phyloP scores from a whole-genome alignment of 2,329 filamentous ascomycete species.

The Trichoderma semiorbis region DNA sequence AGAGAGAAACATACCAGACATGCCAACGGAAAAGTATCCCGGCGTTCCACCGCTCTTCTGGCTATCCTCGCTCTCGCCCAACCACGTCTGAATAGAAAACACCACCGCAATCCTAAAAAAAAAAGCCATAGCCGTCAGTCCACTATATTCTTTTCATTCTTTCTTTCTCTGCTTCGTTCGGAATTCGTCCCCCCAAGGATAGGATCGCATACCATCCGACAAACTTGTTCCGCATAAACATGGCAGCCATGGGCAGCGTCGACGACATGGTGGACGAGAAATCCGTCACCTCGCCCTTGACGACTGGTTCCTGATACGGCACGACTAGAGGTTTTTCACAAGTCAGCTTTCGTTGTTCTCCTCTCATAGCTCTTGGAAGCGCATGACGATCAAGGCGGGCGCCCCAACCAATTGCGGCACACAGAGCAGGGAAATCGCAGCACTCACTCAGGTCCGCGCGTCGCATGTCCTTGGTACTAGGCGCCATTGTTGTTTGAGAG shows the following conservation, averaged over 20 bases:
- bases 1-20: conserved; percentile 60
- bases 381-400: background rate
- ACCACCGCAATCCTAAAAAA: conserved; percentile 52
- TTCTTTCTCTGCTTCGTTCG: background rate
- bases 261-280: conserved; percentile 68
- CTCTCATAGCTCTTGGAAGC: background rate
- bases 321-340: conserved; percentile 58
- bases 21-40: conserved; percentile 67
- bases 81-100: conserved; percentile 72
- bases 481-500: conserved; percentile 33
- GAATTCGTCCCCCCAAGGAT: background rate
- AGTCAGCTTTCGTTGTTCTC: background rate
- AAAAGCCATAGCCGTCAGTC: no score
- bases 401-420: background rate
- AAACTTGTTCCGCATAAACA: conserved; percentile 88
- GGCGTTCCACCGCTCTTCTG: conserved; percentile 66
- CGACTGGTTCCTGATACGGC: conserved; percentile 75
- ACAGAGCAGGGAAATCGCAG: background rate
- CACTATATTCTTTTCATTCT: background rate
- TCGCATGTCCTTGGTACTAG: conserved; percentile 42
- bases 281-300: conserved; percentile 62
- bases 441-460: conserved; percentile 43
- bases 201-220: conserved; percentile 54
- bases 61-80: conserved; percentile 68
- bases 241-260: conserved; percentile 92